A percentile compares a stretch with the other conserved stretches of the same genome.
phyloP scores from a whole-genome alignment of 2,329 filamentous ascomycete genomes.

The Colletotrichum brevisporum region DNA sequence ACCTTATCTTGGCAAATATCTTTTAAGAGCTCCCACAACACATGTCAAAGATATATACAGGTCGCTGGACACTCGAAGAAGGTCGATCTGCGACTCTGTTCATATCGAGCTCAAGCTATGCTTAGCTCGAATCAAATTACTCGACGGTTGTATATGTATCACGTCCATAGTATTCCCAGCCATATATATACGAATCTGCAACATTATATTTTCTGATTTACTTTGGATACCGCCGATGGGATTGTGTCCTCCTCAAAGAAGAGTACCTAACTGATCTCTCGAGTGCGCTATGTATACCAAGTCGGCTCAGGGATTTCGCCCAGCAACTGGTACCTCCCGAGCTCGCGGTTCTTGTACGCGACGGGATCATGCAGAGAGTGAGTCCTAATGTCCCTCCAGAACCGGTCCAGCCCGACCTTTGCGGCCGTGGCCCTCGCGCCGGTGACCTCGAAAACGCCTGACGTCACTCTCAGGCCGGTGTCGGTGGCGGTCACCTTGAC shows the following conservation, averaged over 20 bases:
- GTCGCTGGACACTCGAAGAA: no score
- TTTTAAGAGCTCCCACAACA: no score
- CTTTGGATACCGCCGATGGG: neutral
- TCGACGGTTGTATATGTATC: neutral
- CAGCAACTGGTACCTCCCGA: constrained; percentile 70
- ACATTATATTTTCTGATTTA: neutral
- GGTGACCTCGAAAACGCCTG: constrained; percentile 75
- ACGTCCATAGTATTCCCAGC: neutral
- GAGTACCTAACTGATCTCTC: no score
- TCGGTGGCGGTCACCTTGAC: constrained; percentile 76
- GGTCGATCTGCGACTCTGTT: no score
- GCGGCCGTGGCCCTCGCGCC: constrained; percentile 70
- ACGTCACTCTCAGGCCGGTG: constrained; percentile 69
- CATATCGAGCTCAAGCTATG: no score
- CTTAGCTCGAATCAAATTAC: no score
- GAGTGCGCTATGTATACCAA: constrained; percentile 68
- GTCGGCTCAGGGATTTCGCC: constrained; percentile 70
- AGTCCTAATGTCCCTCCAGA: constrained; percentile 76
- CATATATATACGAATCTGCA: neutral
- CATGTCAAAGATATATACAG: no score
- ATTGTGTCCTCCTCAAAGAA: no score
- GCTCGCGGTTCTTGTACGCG: constrained; percentile 75
- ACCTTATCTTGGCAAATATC: neutral
- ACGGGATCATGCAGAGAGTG: constrained; percentile 78
- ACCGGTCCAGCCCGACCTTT: constrained; percentile 74